Conservation (phyloP, 2,329 filamentous ascomycete species). For the Colletotrichum salicis region DNA sequence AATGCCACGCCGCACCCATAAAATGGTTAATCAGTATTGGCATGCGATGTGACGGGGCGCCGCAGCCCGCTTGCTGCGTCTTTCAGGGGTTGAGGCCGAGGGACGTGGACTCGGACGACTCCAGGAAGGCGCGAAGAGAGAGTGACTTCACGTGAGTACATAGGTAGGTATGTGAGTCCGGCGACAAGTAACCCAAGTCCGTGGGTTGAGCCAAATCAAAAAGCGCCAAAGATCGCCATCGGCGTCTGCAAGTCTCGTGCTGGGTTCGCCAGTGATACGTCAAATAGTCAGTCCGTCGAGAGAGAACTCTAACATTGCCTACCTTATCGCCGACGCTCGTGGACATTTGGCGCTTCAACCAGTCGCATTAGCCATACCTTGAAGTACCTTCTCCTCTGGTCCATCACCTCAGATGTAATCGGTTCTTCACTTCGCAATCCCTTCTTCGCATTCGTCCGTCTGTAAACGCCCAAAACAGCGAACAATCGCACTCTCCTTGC, state of each 20-base stretch:
- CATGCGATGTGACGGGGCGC: constrained; percentile 24
- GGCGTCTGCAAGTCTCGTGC: constrained; percentile 14
- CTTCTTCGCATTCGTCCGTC: constrained; percentile 6
- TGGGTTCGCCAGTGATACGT: background rate
- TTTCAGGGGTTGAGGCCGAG: constrained; percentile 21
- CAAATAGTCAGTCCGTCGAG: background rate
- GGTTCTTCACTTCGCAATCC: constrained; percentile 12
- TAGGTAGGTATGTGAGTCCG: background rate
- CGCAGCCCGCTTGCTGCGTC: constrained; percentile 10
- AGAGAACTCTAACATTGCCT: background rate
- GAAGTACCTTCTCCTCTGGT: background rate
- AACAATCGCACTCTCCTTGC: background rate
- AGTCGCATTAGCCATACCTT: background rate
- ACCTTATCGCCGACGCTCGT: background rate
- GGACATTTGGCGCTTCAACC: background rate
- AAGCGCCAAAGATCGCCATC: constrained; percentile 29
- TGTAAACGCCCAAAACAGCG: background rate
- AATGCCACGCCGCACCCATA: background rate
- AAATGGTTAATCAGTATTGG: background rate
- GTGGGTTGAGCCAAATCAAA: constrained; percentile 20
- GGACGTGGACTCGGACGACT: constrained; percentile 5
- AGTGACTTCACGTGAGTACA: too few species aligned
- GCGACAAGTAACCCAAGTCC: constrained; percentile 9
- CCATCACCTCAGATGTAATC: background rate
- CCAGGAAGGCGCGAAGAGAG: background rate